These are phyloP conservation scores for Colletotrichum sp. DNA, from an alignment of 2,329 filamentous ascomycete species.

Conservation along the genomic window DNA sequence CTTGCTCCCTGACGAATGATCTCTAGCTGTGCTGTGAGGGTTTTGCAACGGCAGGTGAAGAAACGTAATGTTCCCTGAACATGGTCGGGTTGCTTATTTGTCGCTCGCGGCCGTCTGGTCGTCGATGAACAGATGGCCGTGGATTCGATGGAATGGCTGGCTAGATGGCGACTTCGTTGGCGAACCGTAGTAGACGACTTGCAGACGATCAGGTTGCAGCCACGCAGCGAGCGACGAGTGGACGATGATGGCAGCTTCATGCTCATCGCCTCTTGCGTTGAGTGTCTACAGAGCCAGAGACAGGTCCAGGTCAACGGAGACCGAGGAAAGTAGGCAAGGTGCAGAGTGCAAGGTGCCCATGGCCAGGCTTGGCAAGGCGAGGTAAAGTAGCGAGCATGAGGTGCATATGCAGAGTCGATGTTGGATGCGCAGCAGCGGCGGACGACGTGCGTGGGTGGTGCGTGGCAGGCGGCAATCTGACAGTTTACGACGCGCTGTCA, in stretches of 20 bases:
- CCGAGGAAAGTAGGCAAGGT: background rate
- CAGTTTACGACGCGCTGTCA: background rate
- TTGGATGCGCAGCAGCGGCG: background rate
- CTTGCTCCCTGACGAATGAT: background rate
- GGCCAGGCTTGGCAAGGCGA: background rate
- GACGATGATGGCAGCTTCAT: background rate
- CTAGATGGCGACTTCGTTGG: background rate
- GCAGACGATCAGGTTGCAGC: background rate
- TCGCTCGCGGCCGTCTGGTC: background rate
- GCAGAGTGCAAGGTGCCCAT: background rate
- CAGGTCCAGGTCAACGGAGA: background rate
- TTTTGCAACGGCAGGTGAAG: background rate
- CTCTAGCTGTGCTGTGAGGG: background rate
- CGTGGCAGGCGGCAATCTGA: slow-evolving; percentile 8
- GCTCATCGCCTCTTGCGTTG: background rate
- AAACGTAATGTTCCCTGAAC: background rate
- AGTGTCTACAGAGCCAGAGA: background rate
- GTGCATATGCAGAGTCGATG: background rate
- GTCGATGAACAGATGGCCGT: background rate
- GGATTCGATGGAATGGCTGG: background rate
- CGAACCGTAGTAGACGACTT: background rate
- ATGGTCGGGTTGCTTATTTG: background rate
- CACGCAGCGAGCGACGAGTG: background rate
- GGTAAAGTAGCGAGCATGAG: background rate
- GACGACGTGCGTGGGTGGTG: background rate